A percentile compares a stretch with the other conserved stretches of the same genome.
Evolutionary conservation across 2,329 filamentous ascomycete species (phyloP).

Genomic region (Dothidotthia symphoricarpi): DNA sequence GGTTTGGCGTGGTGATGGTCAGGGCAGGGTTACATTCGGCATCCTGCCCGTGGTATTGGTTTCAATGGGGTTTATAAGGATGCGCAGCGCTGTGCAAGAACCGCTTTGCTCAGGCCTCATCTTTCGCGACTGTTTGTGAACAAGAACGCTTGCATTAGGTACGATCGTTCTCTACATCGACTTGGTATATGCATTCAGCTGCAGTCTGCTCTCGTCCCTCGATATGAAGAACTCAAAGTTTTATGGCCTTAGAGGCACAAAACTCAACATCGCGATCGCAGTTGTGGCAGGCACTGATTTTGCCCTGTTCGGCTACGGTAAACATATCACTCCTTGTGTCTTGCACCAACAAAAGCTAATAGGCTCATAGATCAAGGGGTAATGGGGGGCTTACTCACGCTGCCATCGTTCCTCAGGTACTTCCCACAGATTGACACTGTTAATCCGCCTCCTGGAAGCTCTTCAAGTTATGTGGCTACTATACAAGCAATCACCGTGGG

Average conservation of each 20-base stretch:
- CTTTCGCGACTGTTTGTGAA: too few relatives aligned
- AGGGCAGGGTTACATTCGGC: too few relatives aligned
- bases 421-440: conserved; percentile 46
- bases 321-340: conserved; percentile 38
- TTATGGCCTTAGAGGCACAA: conserved; percentile 64
- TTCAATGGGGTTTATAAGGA: too few relatives aligned
- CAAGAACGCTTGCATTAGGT: too few relatives aligned
- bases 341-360: conserved; percentile 7
- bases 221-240: conserved; percentile 41
- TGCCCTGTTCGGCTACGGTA: conserved; percentile 63
- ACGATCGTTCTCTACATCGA: too few relatives aligned
- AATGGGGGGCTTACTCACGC: conserved; percentile 67
- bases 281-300: conserved; percentile 73
- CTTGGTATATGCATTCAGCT: too few relatives aligned
- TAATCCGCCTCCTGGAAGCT: conserved; percentile 33
- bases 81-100: too few relatives aligned
- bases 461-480: conserved; percentile 38
- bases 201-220: too few relatives aligned
- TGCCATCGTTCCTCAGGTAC: conserved; percentile 57
- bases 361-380: conserved; percentile 43
- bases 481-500: conserved; percentile 46
- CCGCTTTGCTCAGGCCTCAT: too few relatives aligned
- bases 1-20: too few relatives aligned
- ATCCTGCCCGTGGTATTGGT: too few relatives aligned
- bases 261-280: conserved; percentile 66